Evolutionary conservation across 1,284 basidiomycete species (phyloP).

Genomic region (Cystobasidium slooffiae): DNA sequence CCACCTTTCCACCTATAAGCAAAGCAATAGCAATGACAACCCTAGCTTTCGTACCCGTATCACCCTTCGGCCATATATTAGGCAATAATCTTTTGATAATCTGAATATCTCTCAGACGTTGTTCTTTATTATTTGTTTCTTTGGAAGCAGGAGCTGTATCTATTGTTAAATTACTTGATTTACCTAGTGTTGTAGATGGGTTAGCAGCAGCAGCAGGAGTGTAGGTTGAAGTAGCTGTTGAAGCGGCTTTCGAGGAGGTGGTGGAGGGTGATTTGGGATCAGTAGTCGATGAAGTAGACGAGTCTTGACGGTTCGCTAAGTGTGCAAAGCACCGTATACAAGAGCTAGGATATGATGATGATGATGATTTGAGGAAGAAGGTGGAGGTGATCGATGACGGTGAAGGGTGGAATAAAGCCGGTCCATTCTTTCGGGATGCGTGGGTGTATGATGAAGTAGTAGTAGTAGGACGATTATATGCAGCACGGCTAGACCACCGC

Average conservation of each 20-base stretch:
- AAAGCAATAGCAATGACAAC: slow-evolving; percentile 83
- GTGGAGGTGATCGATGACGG: slow-evolving; percentile 19
- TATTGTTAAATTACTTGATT: background rate
- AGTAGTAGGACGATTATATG: too few relatives aligned
- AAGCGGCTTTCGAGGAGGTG: background rate
- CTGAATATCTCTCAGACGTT: slow-evolving; percentile 46
- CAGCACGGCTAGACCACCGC: background rate
- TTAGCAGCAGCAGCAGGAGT: background rate
- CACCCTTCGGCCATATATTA: slow-evolving; percentile 66
- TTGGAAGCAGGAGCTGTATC: slow-evolving; percentile 26
- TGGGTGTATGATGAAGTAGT: background rate
- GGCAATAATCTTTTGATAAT: slow-evolving; percentile 64
- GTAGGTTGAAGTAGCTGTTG: background rate
- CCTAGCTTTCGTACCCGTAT: slow-evolving; percentile 65
- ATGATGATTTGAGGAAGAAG: background rate
- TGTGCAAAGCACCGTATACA: slow-evolving; percentile 31
- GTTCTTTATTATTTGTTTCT: slow-evolving; percentile 26
- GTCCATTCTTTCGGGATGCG: background rate
- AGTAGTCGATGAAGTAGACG: background rate
- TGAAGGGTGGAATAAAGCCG: background rate
- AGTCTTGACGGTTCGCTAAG: slow-evolving; percentile 10
- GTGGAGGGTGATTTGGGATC: background rate
- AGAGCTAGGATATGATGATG: background rate
- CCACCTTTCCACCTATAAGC: slow-evolving; percentile 83
- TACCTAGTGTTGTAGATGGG: background rate